These are phyloP conservation scores for Quercus bicolor DNA, from an alignment of 306 rosid genomes.

Conservation along the genomic window DNA sequence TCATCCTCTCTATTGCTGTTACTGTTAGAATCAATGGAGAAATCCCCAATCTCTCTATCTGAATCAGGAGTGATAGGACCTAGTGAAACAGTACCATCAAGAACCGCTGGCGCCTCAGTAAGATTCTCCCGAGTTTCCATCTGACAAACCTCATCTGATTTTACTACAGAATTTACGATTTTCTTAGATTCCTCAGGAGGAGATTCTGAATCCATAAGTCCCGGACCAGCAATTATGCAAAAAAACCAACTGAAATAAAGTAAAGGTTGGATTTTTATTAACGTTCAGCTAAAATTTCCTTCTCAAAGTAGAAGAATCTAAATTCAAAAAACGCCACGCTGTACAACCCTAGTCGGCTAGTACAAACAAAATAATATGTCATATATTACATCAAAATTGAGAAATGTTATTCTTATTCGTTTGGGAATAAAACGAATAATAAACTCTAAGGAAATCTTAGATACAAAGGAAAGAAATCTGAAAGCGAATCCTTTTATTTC, in stretches of 20 bases:
- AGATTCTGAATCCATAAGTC: conserved; percentile 43
- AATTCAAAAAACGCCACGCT: not conserved
- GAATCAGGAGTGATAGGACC: conserved; percentile 63
- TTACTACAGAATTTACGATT: conserved; percentile 2
- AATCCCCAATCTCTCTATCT: conserved; percentile 58
- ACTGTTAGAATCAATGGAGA: conserved; percentile 27
- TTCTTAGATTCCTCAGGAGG: conserved; percentile 19
- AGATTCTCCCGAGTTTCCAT: conserved; percentile 23
- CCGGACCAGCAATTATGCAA: too few species aligned
- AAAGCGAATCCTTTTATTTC: not conserved
- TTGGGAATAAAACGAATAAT: not conserved
- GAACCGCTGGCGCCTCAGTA: conserved; percentile 4
- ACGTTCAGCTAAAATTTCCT: not conserved
- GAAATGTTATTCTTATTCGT: too few species aligned
- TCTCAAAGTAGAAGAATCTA: not conserved
- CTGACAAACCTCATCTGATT: conserved; percentile 8
- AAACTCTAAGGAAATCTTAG: not conserved
- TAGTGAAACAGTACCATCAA: conserved; percentile 20
- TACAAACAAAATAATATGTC: not conserved
- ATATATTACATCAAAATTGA: not conserved
- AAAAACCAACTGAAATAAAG: conserved; percentile 6
- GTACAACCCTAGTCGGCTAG: not conserved
- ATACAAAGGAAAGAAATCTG: not conserved
- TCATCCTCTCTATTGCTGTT: conserved; percentile 11
- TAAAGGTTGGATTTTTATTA: not conserved